Conservation (phyloP, 2,329 filamentous ascomycete species). For the Hymenoscyphus repandus region DNA sequence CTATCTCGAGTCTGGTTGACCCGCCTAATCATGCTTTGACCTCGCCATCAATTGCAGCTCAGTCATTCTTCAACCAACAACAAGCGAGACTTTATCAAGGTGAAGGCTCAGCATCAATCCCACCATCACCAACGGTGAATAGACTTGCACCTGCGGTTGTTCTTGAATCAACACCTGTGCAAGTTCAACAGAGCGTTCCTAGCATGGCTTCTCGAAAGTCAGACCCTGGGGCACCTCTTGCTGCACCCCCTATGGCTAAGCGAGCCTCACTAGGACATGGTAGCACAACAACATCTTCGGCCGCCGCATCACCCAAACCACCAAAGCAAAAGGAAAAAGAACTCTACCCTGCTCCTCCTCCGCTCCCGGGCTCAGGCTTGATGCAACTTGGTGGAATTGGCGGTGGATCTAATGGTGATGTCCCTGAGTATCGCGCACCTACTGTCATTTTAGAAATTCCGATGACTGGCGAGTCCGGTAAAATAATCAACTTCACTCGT, state of each 20-base stretch:
- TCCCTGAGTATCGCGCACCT: constrained; percentile 56
- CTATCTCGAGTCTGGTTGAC: constrained; percentile 86
- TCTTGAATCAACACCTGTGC: constrained; percentile 11
- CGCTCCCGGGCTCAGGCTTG: constrained; percentile 58
- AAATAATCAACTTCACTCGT: constrained; percentile 91
- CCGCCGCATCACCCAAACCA: constrained; percentile 50
- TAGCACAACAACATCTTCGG: constrained; percentile 44
- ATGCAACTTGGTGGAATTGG: constrained; percentile 50
- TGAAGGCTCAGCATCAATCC: constrained; percentile 23
- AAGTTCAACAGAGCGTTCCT: constrained; percentile 21
- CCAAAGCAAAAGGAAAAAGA: constrained; percentile 44
- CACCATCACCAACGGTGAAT: constrained; percentile 27
- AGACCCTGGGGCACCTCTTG: constrained; percentile 11
- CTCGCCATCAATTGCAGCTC: constrained; percentile 28
- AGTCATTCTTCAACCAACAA: constrained; percentile 33
- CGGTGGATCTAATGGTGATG: constrained; percentile 40
- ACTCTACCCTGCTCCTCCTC: constrained; percentile 39
- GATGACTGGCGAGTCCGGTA: constrained; percentile 75
- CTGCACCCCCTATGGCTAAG: constrained; percentile 23
- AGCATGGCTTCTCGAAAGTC: constrained; percentile 13
- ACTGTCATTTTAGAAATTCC: constrained; percentile 83
- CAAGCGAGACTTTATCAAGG: constrained; percentile 20
- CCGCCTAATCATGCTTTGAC: constrained; percentile 42
- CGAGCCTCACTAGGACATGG: constrained; percentile 39
- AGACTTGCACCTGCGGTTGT: constrained; percentile 22